Percentiles rank a stretch among this genome's conserved stretches.
phyloP scores from a whole-genome alignment of 2,329 filamentous ascomycete genomes.

The Ilyonectria destructans region DNA sequence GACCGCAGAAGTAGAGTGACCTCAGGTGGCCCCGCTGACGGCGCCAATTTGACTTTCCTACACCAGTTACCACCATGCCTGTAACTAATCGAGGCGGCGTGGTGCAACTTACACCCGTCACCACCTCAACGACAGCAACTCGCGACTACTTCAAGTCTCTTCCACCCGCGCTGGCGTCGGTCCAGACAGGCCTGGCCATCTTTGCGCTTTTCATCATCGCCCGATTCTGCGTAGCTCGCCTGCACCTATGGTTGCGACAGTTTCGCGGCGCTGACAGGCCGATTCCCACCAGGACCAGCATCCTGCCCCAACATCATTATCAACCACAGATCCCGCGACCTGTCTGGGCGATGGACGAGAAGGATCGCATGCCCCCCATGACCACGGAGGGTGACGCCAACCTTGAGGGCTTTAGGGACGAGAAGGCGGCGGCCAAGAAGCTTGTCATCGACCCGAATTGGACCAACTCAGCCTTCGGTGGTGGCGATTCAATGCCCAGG shows the following conservation, averaged over 20 bases:
- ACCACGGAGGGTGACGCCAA: slow-evolving; percentile 27
- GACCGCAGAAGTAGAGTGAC: slow-evolving; percentile 55
- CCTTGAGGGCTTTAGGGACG: slow-evolving; percentile 27
- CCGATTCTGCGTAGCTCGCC: slow-evolving; percentile 49
- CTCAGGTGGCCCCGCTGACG: slow-evolving; percentile 52
- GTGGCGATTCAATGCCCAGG: slow-evolving; percentile 48
- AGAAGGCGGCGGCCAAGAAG: slow-evolving; percentile 36
- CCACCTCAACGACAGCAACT: slow-evolving; percentile 44
- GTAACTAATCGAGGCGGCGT: slow-evolving; percentile 52
- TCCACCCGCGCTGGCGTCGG: slow-evolving; percentile 49
- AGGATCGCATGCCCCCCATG: slow-evolving; percentile 35
- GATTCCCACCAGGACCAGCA: slow-evolving; percentile 36
- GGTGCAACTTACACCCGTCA: slow-evolving; percentile 52
- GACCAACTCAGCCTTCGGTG: slow-evolving; percentile 39
- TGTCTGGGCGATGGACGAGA: slow-evolving; percentile 49
- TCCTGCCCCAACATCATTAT: slow-evolving; percentile 38
- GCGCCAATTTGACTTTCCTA: slow-evolving; percentile 52
- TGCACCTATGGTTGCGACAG: slow-evolving; percentile 50
- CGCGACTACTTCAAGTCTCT: slow-evolving; percentile 52
- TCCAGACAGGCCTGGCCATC: slow-evolving; percentile 52
- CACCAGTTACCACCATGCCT: slow-evolving; percentile 52
- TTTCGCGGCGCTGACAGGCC: slow-evolving; percentile 45
- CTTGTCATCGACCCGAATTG: slow-evolving; percentile 49
- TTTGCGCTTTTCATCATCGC: slow-evolving; percentile 57
- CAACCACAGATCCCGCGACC: slow-evolving; percentile 38